These are phyloP conservation scores for Quercus engelmannii DNA, from an alignment of 306 rosid genomes.

Conservation along the genomic window DNA sequence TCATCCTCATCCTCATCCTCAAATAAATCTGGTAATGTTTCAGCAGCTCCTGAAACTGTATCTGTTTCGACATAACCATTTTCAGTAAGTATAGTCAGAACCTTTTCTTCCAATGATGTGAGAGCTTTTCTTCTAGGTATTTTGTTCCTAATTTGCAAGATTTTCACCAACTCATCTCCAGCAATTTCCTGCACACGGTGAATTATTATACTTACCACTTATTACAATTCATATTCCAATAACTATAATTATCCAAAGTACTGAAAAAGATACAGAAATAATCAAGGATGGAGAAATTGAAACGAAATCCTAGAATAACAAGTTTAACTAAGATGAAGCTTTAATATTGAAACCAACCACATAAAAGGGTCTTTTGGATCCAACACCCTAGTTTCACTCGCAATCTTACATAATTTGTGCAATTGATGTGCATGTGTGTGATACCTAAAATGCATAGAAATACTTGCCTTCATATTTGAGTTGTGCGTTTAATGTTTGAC, in stretches of 20 bases:
- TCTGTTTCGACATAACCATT: conserved; percentile 68
- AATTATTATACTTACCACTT: background rate
- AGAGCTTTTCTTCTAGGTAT: conserved; percentile 94
- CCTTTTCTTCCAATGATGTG: conserved; percentile 70
- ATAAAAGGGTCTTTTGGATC: background rate
- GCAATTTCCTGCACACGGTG: conserved; percentile 69
- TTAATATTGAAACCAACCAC: background rate
- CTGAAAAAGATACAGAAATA: background rate
- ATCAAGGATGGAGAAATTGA: background rate
- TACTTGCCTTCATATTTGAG: too few relatives aligned
- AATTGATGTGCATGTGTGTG: background rate
- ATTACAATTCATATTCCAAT: conserved; percentile 17
- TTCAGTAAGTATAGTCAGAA: conserved; percentile 78
- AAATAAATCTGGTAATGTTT: conserved; percentile 54
- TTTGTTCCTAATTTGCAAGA: conserved; percentile 75
- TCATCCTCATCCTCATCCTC: conserved; percentile 96
- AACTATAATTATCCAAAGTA: conserved; percentile 4
- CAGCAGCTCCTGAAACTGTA: conserved; percentile 37
- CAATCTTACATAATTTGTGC: background rate
- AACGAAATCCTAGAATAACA: background rate
- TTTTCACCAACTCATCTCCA: conserved; percentile 65
- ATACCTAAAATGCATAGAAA: background rate
- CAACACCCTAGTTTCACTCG: background rate
- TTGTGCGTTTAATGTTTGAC: too few relatives aligned
- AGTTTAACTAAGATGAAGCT: background rate